phyloP scores from a whole-genome alignment of 331 rosid species.

The Phaseolus coccineus region DNA sequence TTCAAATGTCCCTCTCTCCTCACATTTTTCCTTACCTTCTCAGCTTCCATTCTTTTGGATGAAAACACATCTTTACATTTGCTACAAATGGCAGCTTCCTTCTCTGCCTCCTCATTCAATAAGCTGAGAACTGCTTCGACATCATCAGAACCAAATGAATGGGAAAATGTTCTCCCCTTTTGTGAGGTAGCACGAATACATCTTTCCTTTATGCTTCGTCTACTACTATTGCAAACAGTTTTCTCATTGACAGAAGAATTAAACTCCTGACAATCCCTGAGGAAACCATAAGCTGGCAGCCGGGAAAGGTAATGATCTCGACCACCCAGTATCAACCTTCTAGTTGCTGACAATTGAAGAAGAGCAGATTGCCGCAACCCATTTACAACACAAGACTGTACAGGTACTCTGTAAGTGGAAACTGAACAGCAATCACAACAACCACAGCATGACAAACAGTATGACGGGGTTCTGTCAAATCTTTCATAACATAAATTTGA shows the following conservation, averaged over 20 bases:
- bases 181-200: constrained; percentile 50
- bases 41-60: constrained; percentile 51
- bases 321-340: constrained; percentile 70
- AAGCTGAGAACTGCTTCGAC: constrained; percentile 74
- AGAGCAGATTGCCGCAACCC: constrained; percentile 86
- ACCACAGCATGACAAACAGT: constrained; percentile 51
- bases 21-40: constrained; percentile 47
- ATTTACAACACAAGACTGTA: constrained; percentile 54
- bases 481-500: constrained; percentile 64
- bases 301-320: constrained; percentile 52
- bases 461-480: constrained; percentile 61
- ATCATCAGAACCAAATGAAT: constrained; percentile 53
- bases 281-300: constrained; percentile 54
- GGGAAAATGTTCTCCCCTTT: constrained; percentile 46
- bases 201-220: constrained; percentile 55
- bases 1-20: constrained; percentile 51
- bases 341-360: constrained; percentile 75
- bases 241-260: constrained; percentile 53
- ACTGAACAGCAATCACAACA: constrained; percentile 57
- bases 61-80: constrained; percentile 49
- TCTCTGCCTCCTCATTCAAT: constrained; percentile 74
- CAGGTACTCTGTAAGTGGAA: constrained; percentile 56
- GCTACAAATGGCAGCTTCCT: constrained; percentile 42
- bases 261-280: constrained; percentile 51
- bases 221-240: constrained; percentile 50